Base-by-base conservation (phyloP, 495 filamentous ascomycete genomes). In the Penicillium soppii region DNA sequence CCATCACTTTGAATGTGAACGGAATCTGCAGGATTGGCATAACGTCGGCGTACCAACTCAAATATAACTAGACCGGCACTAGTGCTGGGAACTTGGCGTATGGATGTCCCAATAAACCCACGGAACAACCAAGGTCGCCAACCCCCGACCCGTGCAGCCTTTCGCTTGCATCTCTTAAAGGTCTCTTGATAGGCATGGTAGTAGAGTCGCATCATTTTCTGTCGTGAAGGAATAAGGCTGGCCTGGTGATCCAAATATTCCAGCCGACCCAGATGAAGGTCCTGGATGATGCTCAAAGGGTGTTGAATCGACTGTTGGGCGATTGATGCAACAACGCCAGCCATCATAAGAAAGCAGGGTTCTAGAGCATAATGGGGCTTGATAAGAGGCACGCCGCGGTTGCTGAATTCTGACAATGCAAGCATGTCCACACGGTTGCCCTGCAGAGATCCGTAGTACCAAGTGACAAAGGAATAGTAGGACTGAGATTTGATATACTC, bases 51-150 rank as follows among this genome's bases (percentile, higher is more conserved):
- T 17, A 95, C 84, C 27, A 96, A 53, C 66, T 96, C 91, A 63
- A 96, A 96, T 39, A 94, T 90, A 53, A 96, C 87, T 47, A 96
- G 65, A 0, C 90, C 91, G 1, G 91, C 91, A 58, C 88, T 91
- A 4, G 91, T 95, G 63, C 89, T 91, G 13, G 91, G 91, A 30
- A 95, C 86, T 69, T 94, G 89, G 32, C 85, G 78, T 36, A 95
- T 75, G 3, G 89, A 89, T 47, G 79, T 85, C 69, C 78, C 78
- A 62, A 85, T 73, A 63, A 95, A 95, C 6, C 85, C 89, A 13
- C 78, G 77, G 65, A 88, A 96, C 15, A 95, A 62, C 87, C 89
- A 95, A 21, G 68, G 70, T 21, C 77, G 62, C 79, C 88, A 84
- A 2, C 82, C 83, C 1, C 87, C 86, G 13, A 79, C 79, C 21